These are phyloP conservation scores for Daldinia caldariorum DNA, from an alignment of 495 filamentous ascomycete species.

Conservation along the genomic window DNA sequence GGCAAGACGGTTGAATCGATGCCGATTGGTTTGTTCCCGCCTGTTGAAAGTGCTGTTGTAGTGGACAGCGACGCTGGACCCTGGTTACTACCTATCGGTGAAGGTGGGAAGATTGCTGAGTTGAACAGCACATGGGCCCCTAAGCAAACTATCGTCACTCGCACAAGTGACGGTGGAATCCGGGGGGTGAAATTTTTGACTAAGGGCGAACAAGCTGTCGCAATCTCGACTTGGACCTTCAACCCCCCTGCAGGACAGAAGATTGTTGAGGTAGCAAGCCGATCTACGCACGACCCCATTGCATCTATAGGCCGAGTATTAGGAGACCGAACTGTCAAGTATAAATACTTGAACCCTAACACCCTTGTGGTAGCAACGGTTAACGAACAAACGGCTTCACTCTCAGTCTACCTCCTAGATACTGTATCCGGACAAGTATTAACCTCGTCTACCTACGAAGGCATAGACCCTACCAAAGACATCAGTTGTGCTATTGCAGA, in stretches of 20 bases:
- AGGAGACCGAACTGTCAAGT: slow-evolving; percentile 88
- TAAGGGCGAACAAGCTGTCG: slow-evolving; percentile 56
- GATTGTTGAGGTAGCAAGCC: slow-evolving; percentile 70
- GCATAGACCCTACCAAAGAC: slow-evolving; percentile 77
- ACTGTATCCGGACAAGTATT: slow-evolving; percentile 84
- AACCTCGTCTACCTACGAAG: slow-evolving; percentile 72
- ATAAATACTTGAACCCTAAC: slow-evolving; percentile 97
- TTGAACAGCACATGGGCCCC: slow-evolving; percentile 53
- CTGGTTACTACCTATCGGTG: slow-evolving; percentile 60
- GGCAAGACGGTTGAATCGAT: slow-evolving; percentile 62
- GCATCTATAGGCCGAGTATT: slow-evolving; percentile 95
- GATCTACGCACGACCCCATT: slow-evolving; percentile 82
- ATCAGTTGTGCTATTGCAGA: slow-evolving; percentile 83
- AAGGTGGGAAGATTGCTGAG: slow-evolving; percentile 55
- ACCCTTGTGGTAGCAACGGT: slow-evolving; percentile 79
- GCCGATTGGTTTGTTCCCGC: slow-evolving; percentile 47
- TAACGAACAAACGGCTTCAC: slow-evolving; percentile 62
- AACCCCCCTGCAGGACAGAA: slow-evolving; percentile 70
- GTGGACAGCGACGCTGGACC: slow-evolving; percentile 62
- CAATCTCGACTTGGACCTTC: slow-evolving; percentile 78
- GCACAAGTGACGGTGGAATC: slow-evolving; percentile 66
- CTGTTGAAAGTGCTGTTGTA: slow-evolving; percentile 58
- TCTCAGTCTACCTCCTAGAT: slow-evolving; percentile 84
- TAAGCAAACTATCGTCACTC: slow-evolving; percentile 67
- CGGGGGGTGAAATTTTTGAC: slow-evolving; percentile 66